A percentile compares a stretch with the other conserved stretches of the same genome.
These are phyloP conservation scores for Fusarium lyarnte DNA, from an alignment of 2,329 filamentous ascomycete species.

Conservation along the genomic window DNA sequence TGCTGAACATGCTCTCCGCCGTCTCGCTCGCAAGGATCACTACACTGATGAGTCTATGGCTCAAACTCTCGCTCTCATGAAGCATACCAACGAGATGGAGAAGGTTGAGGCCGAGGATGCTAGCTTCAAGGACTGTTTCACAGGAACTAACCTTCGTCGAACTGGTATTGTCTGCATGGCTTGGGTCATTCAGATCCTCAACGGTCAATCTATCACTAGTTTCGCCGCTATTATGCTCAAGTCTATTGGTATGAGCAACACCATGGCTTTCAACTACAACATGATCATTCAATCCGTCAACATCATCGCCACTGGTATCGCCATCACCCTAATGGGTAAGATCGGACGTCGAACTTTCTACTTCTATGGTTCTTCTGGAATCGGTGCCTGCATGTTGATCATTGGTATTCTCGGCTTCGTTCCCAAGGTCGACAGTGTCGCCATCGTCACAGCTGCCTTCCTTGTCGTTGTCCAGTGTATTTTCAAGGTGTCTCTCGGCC, in stretches of 20 bases:
- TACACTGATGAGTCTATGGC: slow-evolving; percentile 53
- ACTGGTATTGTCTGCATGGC: slow-evolving; percentile 52
- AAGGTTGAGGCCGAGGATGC: slow-evolving; percentile 54
- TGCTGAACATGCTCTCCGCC: slow-evolving; percentile 50
- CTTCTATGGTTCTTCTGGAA: slow-evolving; percentile 52
- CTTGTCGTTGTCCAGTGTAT: slow-evolving; percentile 65
- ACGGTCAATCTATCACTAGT: slow-evolving; percentile 59
- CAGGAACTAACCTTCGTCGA: slow-evolving; percentile 51
- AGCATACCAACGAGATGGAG: slow-evolving; percentile 54
- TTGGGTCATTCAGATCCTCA: slow-evolving; percentile 47
- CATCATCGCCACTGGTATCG: slow-evolving; percentile 52
- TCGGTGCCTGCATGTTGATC: slow-evolving; percentile 54
- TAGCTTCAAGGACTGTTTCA: slow-evolving; percentile 62
- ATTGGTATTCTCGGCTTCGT: slow-evolving; percentile 53
- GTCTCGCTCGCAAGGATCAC: slow-evolving; percentile 49
- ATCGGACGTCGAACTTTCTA: slow-evolving; percentile 54
- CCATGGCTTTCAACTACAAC: slow-evolving; percentile 55
- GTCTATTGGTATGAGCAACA: slow-evolving; percentile 57
- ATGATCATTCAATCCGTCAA: slow-evolving; percentile 61
- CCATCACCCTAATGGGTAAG: slow-evolving; percentile 51
- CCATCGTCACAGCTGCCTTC: slow-evolving; percentile 42
- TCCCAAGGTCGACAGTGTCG: slow-evolving; percentile 19
- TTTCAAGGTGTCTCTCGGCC: slow-evolving; percentile 51
- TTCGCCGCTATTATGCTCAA: slow-evolving; percentile 63
- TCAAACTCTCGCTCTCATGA: slow-evolving; percentile 53